Evolutionary conservation across 2,329 filamentous ascomycete genomes (phyloP).

Genomic region (Epichloe uncinata): DNA sequence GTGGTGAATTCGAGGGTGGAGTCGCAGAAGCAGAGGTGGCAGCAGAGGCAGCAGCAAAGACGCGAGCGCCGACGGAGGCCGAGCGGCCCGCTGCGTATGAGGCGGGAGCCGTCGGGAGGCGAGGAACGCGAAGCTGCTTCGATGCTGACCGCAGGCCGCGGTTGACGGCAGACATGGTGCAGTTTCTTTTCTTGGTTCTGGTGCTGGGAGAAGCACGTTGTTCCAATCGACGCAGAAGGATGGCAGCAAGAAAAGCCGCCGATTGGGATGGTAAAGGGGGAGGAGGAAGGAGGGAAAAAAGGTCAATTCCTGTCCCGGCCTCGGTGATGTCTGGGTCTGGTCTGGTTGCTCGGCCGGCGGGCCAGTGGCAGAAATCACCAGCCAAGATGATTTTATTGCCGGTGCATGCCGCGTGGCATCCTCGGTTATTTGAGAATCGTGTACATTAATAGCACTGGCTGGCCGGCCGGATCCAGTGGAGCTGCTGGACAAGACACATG

Average conservation of each 20-base stretch:
- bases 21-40: slow-evolving; percentile 16
- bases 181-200: background rate
- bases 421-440: background rate
- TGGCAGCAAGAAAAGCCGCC: background rate
- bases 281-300: slow-evolving; percentile 3
- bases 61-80: slow-evolving; percentile 15
- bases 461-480: background rate
- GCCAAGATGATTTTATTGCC: slow-evolving; percentile 3
- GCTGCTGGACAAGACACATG: background rate
- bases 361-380: background rate
- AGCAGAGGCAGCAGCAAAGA: slow-evolving; percentile 20
- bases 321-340: background rate
- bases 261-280: background rate
- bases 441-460: background rate
- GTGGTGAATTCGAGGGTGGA: slow-evolving; percentile 10
- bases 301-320: background rate
- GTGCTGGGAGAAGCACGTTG: background rate
- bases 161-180: slow-evolving; percentile 39
- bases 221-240: slow-evolving; percentile 2
- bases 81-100: slow-evolving; percentile 8
- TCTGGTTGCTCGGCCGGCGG: background rate
- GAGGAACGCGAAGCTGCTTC: slow-evolving; percentile 37
- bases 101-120: slow-evolving; percentile 9
- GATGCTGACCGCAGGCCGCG: slow-evolving; percentile 41
- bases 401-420: slow-evolving; percentile 7